Evolutionary conservation across 1,139 yeast species (phyloP), one percentile per base, ranked within the genome.

Genomic region (Taphrina confusa): DNA sequence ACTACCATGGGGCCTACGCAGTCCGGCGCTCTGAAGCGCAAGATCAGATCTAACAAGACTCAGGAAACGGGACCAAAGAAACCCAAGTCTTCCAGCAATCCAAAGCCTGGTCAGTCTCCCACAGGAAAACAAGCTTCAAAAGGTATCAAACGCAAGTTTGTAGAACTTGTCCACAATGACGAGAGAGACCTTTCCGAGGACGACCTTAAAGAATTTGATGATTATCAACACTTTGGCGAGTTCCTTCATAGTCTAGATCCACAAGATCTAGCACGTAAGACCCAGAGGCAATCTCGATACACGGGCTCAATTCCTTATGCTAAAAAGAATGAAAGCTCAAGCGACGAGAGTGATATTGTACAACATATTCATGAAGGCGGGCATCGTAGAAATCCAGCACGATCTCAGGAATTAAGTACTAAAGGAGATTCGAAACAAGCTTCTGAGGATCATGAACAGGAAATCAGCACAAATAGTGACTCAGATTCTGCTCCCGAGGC

Each of bases 191-290:
- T 55, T 3, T 40, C 55, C 1, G 60, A 46, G 3, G 55, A 55
- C 12, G 62, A 60, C 34, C 27, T 55, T 34, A 51, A 40, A 20
- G 47, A 46, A 8, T 54, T 60, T 11, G 60, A 55, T 20, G 62
- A 56, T 30, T 55, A 55, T 40, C 18, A 31, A 18, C 40, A 55
- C 14, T 54, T 45, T 20, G 44, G 42, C 6, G 52, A 50, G 18
- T 60, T 55, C 36, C 50, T 60, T 16, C 36, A 54, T 6, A 36
- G 23, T 4, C 27, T 60, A 5, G 57, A 60, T 18, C 62, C 62
- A 4, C 25, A 16, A 2, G 56, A 51, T 14, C 34, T 60, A 11
- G 56, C 60, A 4, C 12, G 30, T 34, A 36, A 57, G 12, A 27
- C 34, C 9, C 30, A 31, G 11, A 34, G 40, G 20, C 49, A 47